A percentile compares a stretch with the other conserved stretches of the same genome.
These are phyloP conservation scores for Fusarium siculi DNA, from an alignment of 2,329 filamentous ascomycete genomes.

Conservation along the genomic window DNA sequence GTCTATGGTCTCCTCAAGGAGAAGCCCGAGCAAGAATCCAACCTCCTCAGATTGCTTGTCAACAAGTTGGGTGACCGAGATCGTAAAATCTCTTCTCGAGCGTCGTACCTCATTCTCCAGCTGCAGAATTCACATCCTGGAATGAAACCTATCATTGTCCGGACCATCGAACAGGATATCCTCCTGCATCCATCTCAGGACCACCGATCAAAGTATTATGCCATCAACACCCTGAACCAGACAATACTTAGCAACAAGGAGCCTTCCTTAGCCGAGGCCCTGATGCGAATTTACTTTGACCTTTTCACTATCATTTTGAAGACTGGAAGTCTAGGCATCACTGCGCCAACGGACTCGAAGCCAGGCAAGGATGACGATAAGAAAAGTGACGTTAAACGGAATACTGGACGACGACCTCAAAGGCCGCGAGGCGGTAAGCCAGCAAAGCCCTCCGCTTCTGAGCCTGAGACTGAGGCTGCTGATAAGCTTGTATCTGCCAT, in stretches of 20 bases:
- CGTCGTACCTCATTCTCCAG: slow-evolving; percentile 93
- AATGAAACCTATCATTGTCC: slow-evolving; percentile 92
- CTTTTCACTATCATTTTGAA: slow-evolving; percentile 87
- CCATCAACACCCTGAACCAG: slow-evolving; percentile 96
- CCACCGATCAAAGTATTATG: slow-evolving; percentile 91
- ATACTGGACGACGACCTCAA: slow-evolving; percentile 33
- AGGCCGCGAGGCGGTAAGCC: slow-evolving; percentile 43
- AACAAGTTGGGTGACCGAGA: slow-evolving; percentile 97
- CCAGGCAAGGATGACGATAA: slow-evolving; percentile 47
- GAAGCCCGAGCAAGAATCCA: slow-evolving; percentile 97
- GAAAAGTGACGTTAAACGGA: slow-evolving; percentile 7
- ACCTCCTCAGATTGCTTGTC: slow-evolving; percentile 87
- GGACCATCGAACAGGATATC: slow-evolving; percentile 86
- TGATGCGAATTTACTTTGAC: slow-evolving; percentile 92
- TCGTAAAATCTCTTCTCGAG: slow-evolving; percentile 92
- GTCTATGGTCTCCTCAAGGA: slow-evolving; percentile 92
- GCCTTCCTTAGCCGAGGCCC: slow-evolving; percentile 79
- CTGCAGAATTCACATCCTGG: slow-evolving; percentile 87
- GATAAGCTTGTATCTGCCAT: slow-evolving; percentile 95
- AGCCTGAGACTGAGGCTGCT: slow-evolving; percentile 72
- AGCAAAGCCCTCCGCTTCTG: slow-evolving; percentile 46
- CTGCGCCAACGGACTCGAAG: slow-evolving; percentile 59
- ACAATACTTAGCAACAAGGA: slow-evolving; percentile 90
- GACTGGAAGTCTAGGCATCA: slow-evolving; percentile 54
- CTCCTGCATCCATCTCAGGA: slow-evolving; percentile 89